Percentiles rank a stretch among this genome's conserved stretches.
Evolutionary conservation across 345 rosid species (phyloP).

Genomic region (Mallotus nudiflorus): DNA sequence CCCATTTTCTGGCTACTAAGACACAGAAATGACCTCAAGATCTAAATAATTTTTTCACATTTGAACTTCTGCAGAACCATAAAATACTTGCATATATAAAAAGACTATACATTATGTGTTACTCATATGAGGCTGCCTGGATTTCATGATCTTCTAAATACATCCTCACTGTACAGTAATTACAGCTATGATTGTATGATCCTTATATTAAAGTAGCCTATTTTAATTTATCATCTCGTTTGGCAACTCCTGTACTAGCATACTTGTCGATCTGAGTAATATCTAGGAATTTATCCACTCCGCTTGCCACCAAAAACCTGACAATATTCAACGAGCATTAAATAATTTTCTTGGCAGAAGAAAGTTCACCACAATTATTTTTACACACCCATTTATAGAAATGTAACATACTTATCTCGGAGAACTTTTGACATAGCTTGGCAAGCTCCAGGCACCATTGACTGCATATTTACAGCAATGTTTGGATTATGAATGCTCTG

Average conservation of each 20-base stretch:
- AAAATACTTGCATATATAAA: background rate
- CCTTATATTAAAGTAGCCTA: no score
- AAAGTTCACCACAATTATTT: background rate
- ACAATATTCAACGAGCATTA: constrained; percentile 18
- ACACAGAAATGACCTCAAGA: background rate
- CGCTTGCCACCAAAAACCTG: constrained; percentile 71
- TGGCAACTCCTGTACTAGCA: constrained; percentile 14
- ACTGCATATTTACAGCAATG: constrained; percentile 79
- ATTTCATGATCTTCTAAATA: background rate
- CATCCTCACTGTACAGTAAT: background rate
- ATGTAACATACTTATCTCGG: constrained; percentile 49
- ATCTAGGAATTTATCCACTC: constrained; percentile 60
- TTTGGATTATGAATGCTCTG: constrained; percentile 96
- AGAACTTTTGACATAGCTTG: constrained; percentile 50
- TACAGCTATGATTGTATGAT: no score
- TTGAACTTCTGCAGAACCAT: background rate
- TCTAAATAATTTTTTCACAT: background rate
- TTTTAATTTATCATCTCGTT: background rate
- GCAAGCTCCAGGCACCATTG: constrained; percentile 66
- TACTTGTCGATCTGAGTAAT: constrained; percentile 55
- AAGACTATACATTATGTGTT: background rate
- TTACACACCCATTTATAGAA: background rate
- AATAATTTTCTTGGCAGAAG: background rate
- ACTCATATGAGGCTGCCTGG: background rate
- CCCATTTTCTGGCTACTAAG: background rate